These are phyloP conservation scores for Panus rudis DNA, from an alignment of 768 basidiomycete species.

Conservation along the genomic window DNA sequence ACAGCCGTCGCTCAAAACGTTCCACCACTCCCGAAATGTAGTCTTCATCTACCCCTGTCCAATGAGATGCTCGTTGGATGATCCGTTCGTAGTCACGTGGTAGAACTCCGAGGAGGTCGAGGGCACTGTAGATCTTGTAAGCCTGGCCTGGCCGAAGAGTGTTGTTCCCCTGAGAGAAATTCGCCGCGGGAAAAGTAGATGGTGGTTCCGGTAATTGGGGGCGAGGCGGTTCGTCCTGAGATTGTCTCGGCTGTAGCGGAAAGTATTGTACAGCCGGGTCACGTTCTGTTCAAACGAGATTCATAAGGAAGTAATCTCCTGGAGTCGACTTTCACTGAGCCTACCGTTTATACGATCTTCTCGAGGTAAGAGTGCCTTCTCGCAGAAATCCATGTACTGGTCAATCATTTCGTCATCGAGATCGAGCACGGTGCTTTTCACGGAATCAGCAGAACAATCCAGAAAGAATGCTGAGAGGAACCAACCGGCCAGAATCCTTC, in stretches of 20 bases:
- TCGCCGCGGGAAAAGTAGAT: too few relatives aligned
- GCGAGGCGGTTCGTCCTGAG: too few relatives aligned
- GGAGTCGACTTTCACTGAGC: too few relatives aligned
- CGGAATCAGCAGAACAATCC: too few relatives aligned
- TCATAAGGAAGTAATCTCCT: too few relatives aligned
- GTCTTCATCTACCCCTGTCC: constrained; percentile 48
- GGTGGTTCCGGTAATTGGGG: too few relatives aligned
- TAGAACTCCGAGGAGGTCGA: constrained; percentile 58
- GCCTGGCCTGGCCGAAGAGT: constrained; percentile 46
- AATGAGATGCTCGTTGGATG: constrained; percentile 41
- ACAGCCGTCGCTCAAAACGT: constrained; percentile 56
- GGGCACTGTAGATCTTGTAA: constrained; percentile 58
- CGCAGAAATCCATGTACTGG: constrained; percentile 60
- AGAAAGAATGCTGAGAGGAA: too few relatives aligned
- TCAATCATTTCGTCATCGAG: constrained; percentile 48
- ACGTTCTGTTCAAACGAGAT: too few relatives aligned
- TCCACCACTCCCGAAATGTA: constrained; percentile 53
- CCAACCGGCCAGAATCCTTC: too few relatives aligned
- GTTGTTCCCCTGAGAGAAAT: constrained; percentile 6
- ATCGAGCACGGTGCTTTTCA: constrained; percentile 45
- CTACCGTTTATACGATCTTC: constrained; percentile 11
- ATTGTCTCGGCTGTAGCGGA: too few relatives aligned
- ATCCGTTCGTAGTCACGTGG: constrained; percentile 45
- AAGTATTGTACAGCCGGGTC: too few relatives aligned
- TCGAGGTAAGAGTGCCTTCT: constrained; percentile 36